Percentiles rank a stretch among this genome's conserved stretches.
These are phyloP conservation scores for Ceratobasidium theobromae DNA, from an alignment of 1,284 basidiomycete species.

Conservation along the genomic window DNA sequence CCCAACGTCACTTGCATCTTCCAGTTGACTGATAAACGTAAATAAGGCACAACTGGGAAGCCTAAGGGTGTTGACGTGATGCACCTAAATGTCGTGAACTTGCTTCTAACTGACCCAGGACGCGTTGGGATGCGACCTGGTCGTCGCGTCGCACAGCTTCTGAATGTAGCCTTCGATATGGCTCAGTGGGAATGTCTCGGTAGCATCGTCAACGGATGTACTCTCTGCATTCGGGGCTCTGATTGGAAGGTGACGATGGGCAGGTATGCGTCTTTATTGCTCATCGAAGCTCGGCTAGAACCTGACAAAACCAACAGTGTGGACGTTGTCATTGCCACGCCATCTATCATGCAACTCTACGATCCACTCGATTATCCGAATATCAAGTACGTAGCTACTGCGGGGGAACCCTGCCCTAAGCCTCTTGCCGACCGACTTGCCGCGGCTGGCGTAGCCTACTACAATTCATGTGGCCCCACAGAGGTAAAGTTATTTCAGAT, in stretches of 20 bases:
- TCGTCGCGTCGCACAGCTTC: constrained; percentile 56
- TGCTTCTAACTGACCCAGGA: constrained; percentile 46
- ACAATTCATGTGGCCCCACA: constrained; percentile 54
- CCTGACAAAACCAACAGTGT: constrained; percentile 46
- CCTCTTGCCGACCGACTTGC: constrained; percentile 41
- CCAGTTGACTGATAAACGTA: constrained; percentile 3
- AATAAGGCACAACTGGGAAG: constrained; percentile 56
- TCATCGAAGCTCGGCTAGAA: neutral
- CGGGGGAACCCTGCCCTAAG: constrained; percentile 62
- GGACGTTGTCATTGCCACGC: constrained; percentile 57
- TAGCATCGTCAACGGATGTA: constrained; percentile 57
- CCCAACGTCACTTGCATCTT: neutral
- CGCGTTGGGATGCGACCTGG: constrained; percentile 59
- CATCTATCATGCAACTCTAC: constrained; percentile 53
- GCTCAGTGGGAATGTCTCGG: constrained; percentile 64
- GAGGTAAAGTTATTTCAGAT: constrained; percentile 44
- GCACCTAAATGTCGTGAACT: constrained; percentile 59
- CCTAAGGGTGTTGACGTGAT: constrained; percentile 62
- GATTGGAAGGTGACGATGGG: constrained; percentile 59
- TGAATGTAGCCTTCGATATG: constrained; percentile 65
- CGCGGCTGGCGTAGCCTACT: constrained; percentile 42
- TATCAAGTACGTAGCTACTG: constrained; percentile 59
- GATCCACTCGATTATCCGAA: constrained; percentile 58
- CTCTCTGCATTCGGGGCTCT: constrained; percentile 56
- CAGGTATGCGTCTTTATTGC: neutral